phyloP scores from a whole-genome alignment of 148 eudicot species.

The Fallopia convolvulus region DNA sequence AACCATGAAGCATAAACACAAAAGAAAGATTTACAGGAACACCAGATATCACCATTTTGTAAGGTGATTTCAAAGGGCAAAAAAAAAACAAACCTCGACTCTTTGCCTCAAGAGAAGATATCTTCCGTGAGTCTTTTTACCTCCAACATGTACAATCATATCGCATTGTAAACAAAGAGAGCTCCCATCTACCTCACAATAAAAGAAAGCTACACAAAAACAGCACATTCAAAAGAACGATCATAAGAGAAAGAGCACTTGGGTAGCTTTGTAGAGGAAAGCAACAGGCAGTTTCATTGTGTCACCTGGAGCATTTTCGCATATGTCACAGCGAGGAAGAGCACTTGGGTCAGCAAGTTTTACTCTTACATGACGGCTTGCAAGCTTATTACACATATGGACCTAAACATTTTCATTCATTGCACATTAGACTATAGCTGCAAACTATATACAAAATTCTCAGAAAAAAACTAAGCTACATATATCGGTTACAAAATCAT shows the following conservation, averaged over 20 bases:
- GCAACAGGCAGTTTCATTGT: not conserved
- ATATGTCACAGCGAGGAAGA: slow-evolving; percentile 74
- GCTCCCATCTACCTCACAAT: slow-evolving; percentile 77
- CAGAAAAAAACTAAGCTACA: not conserved
- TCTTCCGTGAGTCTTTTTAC: slow-evolving; percentile 72
- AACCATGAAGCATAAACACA: not conserved
- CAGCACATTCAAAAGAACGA: not conserved
- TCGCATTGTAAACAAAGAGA: slow-evolving; percentile 85
- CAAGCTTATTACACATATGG: slow-evolving; percentile 80
- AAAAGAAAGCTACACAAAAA: slow-evolving; percentile 55
- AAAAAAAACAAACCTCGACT: slow-evolving; percentile 53
- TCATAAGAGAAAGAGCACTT: not conserved
- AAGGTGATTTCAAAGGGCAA: slow-evolving; percentile 15
- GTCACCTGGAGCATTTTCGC: slow-evolving; percentile 79
- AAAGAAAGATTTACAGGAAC: not conserved
- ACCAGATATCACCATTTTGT: slow-evolving; percentile 19
- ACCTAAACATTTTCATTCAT: slow-evolving; percentile 29
- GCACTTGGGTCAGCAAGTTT: slow-evolving; percentile 68
- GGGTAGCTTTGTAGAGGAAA: not conserved
- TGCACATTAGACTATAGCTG: not conserved
- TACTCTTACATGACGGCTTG: slow-evolving; percentile 77
- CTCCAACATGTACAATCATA: slow-evolving; percentile 77
- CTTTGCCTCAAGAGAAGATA: slow-evolving; percentile 61
- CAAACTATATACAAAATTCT: not conserved
- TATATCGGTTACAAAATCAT: not conserved